Base-by-base conservation (phyloP, 192 early-diverging fungal genomes). In the Backusella mclennaniae region DNA sequence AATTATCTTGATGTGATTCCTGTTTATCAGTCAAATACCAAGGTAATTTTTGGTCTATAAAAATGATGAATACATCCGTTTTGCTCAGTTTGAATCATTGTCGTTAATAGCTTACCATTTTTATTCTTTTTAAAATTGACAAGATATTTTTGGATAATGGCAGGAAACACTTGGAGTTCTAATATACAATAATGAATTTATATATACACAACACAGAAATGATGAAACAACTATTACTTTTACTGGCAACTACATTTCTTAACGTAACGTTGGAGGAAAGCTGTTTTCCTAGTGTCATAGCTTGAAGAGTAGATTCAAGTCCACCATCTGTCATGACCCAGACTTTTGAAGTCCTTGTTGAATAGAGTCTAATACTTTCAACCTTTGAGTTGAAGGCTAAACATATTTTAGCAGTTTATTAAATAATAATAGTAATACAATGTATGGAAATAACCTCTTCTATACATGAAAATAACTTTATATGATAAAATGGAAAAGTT, bases 261-360 rank as follows among this genome's bases (percentile, higher is more conserved):
- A 67, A 35, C 8, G 52, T 76, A 49, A 66, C 42, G 21, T 63
- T 71, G 6, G 66, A 14, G 38, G 71, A 72, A 11, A 67, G 35
- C 7, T 73, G 77, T 46, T 52, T 78, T 42, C 59, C 77, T 12
- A 78, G 46, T 35, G 77, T n/a, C 26, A 67, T 19, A 8, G 71
- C 66, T 26, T 67, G 38, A 21, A 78, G 36, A n/a, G 63, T 68
- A 17, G 59, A 35, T 41, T 78, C 71, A 6, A 78, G 66, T 15
- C 77, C 72, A 36, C 77, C 77, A 29, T 78, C 71, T 11, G 77
- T 78, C 26, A 78, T 23, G 8, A 73, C 71, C 66, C 71, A 72
- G 23, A 78, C 77, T 17, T 36, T 36, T 23, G 77, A 66, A 52
- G 33, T n/a, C 36, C 15, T 49, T 23, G 70, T 46, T 19, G 67